Percentiles rank a stretch among this genome's conserved stretches.
Evolutionary conservation across 1,284 basidiomycete species (phyloP).

Genomic region (Cerioporus squamosus): DNA sequence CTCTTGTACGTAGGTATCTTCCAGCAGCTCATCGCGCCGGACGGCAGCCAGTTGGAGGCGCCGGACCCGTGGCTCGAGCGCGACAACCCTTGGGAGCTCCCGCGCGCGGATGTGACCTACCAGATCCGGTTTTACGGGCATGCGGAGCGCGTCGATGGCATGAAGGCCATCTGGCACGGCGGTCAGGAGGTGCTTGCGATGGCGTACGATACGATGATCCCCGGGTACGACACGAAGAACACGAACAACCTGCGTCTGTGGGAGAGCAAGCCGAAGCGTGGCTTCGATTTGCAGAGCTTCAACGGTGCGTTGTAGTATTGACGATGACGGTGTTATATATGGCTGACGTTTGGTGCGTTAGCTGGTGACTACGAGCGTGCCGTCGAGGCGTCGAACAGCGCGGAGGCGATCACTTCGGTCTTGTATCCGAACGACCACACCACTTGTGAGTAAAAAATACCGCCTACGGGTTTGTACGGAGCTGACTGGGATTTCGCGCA

Average conservation of each 20-base stretch:
- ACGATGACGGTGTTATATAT: neutral
- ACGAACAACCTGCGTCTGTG: conserved; percentile 82
- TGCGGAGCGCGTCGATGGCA: conserved; percentile 70
- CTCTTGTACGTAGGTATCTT: conserved; percentile 59
- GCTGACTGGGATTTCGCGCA: conserved; percentile 29
- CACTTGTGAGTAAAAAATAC: conserved; percentile 47
- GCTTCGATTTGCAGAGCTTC: conserved; percentile 92
- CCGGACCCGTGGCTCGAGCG: conserved; percentile 93
- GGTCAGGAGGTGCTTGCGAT: conserved; percentile 91
- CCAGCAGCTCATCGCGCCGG: conserved; percentile 87
- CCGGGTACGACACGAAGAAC: conserved; percentile 79
- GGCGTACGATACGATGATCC: conserved; percentile 91
- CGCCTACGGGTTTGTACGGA: neutral
- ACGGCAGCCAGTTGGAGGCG: conserved; percentile 85
- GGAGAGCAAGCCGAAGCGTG: conserved; percentile 88
- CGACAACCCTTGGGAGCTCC: conserved; percentile 89
- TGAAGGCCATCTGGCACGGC: conserved; percentile 79
- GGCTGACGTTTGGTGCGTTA: conserved; percentile 28
- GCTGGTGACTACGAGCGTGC: conserved; percentile 91
- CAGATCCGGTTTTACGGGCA: conserved; percentile 87
- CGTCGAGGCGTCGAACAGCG: conserved; percentile 84
- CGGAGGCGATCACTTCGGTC: conserved; percentile 89
- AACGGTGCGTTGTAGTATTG: conserved; percentile 59
- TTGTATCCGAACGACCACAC: conserved; percentile 88
- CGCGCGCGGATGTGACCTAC: conserved; percentile 81